These are phyloP conservation scores for Trichoderma polysporum DNA, from an alignment of 2,329 filamentous ascomycete species.

Conservation along the genomic window DNA sequence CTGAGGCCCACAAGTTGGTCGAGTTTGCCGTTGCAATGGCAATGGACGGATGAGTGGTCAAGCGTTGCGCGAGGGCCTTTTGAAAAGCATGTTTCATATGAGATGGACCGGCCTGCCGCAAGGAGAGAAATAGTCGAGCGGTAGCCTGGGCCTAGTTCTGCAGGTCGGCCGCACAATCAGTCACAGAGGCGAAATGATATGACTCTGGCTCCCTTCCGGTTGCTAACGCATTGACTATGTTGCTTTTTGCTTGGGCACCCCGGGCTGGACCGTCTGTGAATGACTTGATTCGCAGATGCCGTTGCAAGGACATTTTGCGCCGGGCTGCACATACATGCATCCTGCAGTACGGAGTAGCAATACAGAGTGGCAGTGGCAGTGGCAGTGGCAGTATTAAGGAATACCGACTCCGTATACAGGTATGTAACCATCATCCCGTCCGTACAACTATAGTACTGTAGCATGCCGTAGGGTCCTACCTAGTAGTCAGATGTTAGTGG, in stretches of 20 bases:
- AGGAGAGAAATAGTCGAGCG: conserved; percentile 2
- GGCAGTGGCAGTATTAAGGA: not conserved
- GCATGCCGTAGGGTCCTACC: not conserved
- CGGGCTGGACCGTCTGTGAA: not conserved
- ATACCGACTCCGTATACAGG: not conserved
- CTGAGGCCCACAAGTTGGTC: not conserved
- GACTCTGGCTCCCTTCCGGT: conserved; percentile 6
- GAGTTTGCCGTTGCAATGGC: conserved; percentile 6
- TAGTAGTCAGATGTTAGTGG: not conserved
- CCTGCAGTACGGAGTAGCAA: not conserved
- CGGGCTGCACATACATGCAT: not conserved
- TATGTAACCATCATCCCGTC: not conserved
- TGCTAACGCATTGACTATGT: not conserved
- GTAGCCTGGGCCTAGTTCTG: not conserved
- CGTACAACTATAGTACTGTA: not conserved
- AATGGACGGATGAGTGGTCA: not conserved
- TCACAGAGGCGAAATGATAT: not conserved
- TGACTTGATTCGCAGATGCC: not conserved
- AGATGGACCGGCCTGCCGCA: conserved; percentile 2
- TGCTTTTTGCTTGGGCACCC: not conserved
- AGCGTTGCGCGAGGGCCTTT: not conserved
- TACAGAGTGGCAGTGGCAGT: not conserved
- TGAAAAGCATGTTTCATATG: conserved; percentile 1
- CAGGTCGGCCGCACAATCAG: not conserved
- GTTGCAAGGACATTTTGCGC: no score